These are phyloP conservation scores for Exophiala aquamarina DNA, from an alignment of 2,329 filamentous ascomycete genomes.

Conservation along the genomic window DNA sequence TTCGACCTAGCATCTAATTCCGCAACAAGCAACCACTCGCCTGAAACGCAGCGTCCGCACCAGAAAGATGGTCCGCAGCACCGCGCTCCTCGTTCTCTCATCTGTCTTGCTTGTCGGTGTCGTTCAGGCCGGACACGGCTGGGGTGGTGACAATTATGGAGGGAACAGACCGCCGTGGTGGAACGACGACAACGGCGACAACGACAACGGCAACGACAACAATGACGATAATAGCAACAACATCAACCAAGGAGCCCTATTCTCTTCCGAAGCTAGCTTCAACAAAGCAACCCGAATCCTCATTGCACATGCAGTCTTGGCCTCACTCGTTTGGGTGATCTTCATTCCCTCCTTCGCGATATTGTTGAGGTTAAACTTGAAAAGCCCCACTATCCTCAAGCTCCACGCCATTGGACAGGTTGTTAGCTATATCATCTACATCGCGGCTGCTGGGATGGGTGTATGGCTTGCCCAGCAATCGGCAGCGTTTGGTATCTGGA, in stretches of 20 bases:
- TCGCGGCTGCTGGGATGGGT: slow-evolving; percentile 32
- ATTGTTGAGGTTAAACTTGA: slow-evolving; percentile 27
- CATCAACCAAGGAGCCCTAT: slow-evolving; percentile 7
- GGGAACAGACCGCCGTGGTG: not conserved
- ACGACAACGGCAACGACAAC: slow-evolving; percentile 5
- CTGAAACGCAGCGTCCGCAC: no score
- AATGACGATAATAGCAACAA: slow-evolving; percentile 3
- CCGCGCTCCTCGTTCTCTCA: no score
- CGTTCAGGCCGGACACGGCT: not conserved
- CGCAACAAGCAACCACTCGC: no score
- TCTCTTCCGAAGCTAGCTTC: slow-evolving; percentile 12
- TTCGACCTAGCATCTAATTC: no score
- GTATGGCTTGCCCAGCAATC: slow-evolving; percentile 32
- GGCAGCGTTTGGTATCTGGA: slow-evolving; percentile 22
- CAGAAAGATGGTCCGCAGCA: no score
- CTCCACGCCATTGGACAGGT: slow-evolving; percentile 31
- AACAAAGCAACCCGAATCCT: slow-evolving; percentile 18
- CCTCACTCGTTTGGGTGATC: slow-evolving; percentile 31
- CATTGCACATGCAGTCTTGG: slow-evolving; percentile 30
- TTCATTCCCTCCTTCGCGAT: slow-evolving; percentile 30
- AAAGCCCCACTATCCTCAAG: slow-evolving; percentile 23
- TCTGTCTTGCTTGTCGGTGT: no score
- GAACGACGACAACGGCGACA: slow-evolving; percentile 7
- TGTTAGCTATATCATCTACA: slow-evolving; percentile 30
- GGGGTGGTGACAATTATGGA: not conserved